Conservation (phyloP, 1,284 basidiomycete genomes). For the Peniophora sp. region DNA sequence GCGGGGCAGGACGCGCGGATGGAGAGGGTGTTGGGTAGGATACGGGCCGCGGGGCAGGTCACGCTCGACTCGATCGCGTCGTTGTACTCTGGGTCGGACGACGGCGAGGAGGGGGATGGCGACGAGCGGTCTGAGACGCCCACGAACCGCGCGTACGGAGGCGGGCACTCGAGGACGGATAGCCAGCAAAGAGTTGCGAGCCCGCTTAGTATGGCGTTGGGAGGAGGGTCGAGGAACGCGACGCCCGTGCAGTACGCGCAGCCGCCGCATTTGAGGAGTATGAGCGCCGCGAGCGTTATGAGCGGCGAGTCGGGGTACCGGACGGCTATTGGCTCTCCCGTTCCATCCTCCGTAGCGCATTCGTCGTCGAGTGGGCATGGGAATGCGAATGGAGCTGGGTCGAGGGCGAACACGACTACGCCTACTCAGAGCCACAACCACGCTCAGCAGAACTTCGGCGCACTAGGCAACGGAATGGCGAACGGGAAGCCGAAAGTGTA, state of each 20-base stretch:
- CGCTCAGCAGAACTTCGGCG: conserved; percentile 2
- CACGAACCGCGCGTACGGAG: background rate
- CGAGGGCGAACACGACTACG: background rate
- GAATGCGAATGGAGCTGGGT: conserved; percentile 4
- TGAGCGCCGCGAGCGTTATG: conserved; percentile 14
- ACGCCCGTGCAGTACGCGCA: background rate
- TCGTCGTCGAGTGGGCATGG: conserved; percentile 4
- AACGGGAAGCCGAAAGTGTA: conserved; percentile 26
- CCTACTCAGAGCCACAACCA: background rate
- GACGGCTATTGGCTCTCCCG: conserved; percentile 17
- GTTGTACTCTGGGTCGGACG: conserved; percentile 48
- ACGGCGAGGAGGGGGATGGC: conserved; percentile 22
- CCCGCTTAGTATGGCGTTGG: background rate
- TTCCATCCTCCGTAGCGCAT: background rate
- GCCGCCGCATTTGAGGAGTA: background rate
- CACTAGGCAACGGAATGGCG: conserved; percentile 17
- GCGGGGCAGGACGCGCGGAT: conserved; percentile 62
- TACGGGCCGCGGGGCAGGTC: conserved; percentile 40
- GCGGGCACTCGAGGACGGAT: background rate
- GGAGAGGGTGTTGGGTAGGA: conserved; percentile 72
- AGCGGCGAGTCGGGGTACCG: conserved; percentile 17
- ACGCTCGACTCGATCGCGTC: conserved; percentile 31
- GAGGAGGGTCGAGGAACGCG: background rate
- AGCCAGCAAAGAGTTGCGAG: background rate
- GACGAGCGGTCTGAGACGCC: conserved; percentile 7